Conservation (phyloP, 805 yeast genomes). For the Pichia rugopelliculosa region DNA sequence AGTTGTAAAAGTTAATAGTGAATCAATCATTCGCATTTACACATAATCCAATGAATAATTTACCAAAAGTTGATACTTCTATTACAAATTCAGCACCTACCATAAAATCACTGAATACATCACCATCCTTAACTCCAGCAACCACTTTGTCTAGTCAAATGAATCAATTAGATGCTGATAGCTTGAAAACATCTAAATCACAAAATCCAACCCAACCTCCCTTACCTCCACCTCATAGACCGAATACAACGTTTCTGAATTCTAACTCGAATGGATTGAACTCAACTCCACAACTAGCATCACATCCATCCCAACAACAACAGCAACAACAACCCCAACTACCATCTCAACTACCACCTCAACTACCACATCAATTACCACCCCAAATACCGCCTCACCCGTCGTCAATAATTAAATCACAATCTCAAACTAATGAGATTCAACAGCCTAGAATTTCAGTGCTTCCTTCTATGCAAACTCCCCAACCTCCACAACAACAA, state of each 20-base stretch:
- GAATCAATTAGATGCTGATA: background rate
- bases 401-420: background rate
- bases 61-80: background rate
- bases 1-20: background rate
- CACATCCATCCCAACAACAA: background rate
- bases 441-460: background rate
- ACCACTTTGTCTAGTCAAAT: too few species aligned
- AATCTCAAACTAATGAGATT: background rate
- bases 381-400: conserved; percentile 3
- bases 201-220: background rate
- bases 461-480: background rate
- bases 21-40: background rate
- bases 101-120: background rate
- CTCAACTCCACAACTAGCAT: background rate
- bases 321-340: background rate
- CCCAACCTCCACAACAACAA: background rate
- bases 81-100: background rate
- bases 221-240: conserved; percentile 5
- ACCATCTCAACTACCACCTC: conserved; percentile 2
- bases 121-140: background rate
- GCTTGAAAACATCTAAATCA: background rate
- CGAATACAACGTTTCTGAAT: background rate
- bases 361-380: background rate
- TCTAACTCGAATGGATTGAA: background rate
- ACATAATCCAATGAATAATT: conserved; percentile 1